phyloP scores from a whole-genome alignment of 2,329 filamentous ascomycete species.

The Alternaria viburni region DNA sequence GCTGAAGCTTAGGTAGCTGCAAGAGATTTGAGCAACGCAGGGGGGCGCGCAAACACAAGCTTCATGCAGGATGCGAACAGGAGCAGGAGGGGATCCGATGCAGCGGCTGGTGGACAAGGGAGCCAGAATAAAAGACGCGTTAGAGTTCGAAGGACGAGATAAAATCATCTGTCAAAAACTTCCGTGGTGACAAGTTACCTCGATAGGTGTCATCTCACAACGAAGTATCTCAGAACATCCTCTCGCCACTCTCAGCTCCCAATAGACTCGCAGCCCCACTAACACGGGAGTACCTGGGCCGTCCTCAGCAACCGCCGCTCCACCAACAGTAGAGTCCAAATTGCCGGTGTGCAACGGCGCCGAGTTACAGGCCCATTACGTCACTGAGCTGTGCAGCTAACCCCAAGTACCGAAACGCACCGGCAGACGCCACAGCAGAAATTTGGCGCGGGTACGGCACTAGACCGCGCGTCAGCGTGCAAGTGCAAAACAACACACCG shows the following conservation, averaged over 20 bases:
- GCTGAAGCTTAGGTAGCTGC: not conserved
- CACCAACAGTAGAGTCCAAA: not conserved
- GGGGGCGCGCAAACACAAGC: not conserved
- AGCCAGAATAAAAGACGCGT: not conserved
- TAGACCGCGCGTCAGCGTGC: not conserved
- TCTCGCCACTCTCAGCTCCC: not conserved
- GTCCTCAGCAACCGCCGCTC: not conserved
- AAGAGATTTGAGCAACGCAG: not conserved
- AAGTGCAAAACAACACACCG: not conserved
- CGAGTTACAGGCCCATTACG: not conserved
- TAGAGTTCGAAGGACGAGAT: not conserved
- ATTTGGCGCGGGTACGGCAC: not conserved
- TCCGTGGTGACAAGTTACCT: not conserved
- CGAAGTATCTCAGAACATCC: not conserved
- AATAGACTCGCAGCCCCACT: not conserved
- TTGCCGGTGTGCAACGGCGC: not conserved
- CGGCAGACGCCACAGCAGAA: not conserved
- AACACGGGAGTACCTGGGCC: not conserved
- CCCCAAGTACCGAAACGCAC: conserved; percentile 2
- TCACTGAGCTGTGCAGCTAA: not conserved
- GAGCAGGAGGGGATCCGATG: not conserved
- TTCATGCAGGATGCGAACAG: not conserved
- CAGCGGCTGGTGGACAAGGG: not conserved
- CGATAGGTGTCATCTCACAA: not conserved
- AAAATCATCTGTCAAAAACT: not conserved